Percentiles rank a stretch among this genome's conserved stretches.
Conservation (phyloP, 2,329 filamentous ascomycete species). For the Rhynchosporium graminicola region DNA sequence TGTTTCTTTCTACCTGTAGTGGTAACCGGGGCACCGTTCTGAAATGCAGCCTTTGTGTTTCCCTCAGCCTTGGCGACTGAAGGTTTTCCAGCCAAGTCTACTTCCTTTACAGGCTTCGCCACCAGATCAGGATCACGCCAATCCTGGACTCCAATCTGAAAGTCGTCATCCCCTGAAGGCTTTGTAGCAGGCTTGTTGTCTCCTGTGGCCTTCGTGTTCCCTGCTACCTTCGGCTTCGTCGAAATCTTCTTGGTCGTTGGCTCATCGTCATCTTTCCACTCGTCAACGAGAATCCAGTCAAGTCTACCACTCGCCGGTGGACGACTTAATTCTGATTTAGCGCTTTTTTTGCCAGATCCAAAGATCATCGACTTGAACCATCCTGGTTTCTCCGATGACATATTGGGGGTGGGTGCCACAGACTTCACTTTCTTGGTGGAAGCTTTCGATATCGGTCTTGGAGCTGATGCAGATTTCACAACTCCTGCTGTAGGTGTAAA, state of each 20-base stretch:
- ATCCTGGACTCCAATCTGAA: conserved; percentile 82
- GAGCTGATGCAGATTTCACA: conserved; percentile 36
- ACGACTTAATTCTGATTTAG: conserved; percentile 55
- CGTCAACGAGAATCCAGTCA: conserved; percentile 70
- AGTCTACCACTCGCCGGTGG: conserved; percentile 73
- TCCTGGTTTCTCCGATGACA: conserved; percentile 36
- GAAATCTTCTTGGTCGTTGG: conserved; percentile 39
- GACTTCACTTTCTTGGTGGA: conserved; percentile 38
- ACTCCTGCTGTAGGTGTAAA: conserved; percentile 37
- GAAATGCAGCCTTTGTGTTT: conserved; percentile 37
- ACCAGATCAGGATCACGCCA: conserved; percentile 80
- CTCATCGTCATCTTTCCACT: conserved; percentile 61
- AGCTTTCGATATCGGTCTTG: conserved; percentile 36
- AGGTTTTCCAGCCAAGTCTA: conserved; percentile 38
- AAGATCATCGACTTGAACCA: conserved; percentile 51
- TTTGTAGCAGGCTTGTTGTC: conserved; percentile 29
- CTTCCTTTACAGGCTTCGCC: conserved; percentile 37
- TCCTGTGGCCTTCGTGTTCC: conserved; percentile 34
- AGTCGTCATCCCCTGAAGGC: conserved; percentile 59
- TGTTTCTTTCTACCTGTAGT: conserved; percentile 35
- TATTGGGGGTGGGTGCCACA: conserved; percentile 27
- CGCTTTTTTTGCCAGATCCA: conserved; percentile 39
- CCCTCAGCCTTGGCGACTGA: conserved; percentile 32
- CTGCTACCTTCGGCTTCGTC: conserved; percentile 47
- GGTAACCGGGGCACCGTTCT: conserved; percentile 24